Conservation (phyloP, 2,329 filamentous ascomycete genomes). For the Aspergillus persii region DNA sequence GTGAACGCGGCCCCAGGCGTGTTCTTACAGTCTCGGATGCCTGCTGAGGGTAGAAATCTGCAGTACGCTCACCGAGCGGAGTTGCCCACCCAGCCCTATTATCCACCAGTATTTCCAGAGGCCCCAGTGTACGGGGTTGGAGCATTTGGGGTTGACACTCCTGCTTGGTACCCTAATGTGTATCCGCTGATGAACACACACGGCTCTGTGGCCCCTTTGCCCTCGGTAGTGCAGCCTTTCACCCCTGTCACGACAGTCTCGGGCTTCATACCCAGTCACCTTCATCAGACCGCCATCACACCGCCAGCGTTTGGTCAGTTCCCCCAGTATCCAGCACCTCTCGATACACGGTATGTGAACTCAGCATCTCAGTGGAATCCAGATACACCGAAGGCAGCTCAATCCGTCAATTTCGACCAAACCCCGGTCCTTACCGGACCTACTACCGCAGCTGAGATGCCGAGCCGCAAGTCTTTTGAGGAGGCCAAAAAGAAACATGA, state of each 20-base stretch:
- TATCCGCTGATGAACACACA: conserved; percentile 16
- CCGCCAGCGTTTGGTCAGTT: conserved; percentile 8
- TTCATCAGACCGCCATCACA: conserved; percentile 1
- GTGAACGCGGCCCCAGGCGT: conserved; percentile 10
- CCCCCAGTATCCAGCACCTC: neutral
- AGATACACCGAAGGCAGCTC: conserved; percentile 2
- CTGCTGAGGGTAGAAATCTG: neutral
- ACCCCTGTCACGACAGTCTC: conserved; percentile 8
- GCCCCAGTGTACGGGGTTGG: conserved; percentile 5
- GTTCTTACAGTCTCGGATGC: conserved; percentile 8
- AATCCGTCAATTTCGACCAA: conserved; percentile 6
- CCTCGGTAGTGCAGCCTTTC: conserved; percentile 14
- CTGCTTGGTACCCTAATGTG: conserved; percentile 16
- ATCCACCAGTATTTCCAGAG: conserved; percentile 13
- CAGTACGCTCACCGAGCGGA: neutral
- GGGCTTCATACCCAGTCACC: conserved; percentile 7
- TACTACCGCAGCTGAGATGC: conserved; percentile 10
- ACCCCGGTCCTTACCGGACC: conserved; percentile 1
- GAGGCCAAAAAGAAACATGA: conserved; percentile 30
- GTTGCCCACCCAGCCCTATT: conserved; percentile 4
- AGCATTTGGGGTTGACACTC: conserved; percentile 10
- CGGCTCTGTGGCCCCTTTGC: conserved; percentile 9
- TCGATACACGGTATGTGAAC: conserved; percentile 12
- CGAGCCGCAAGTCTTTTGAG: conserved; percentile 26
- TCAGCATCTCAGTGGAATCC: conserved; percentile 9